phyloP scores from a whole-genome alignment of 2,329 filamentous ascomycete genomes.

The Aureobasidium sp. region DNA sequence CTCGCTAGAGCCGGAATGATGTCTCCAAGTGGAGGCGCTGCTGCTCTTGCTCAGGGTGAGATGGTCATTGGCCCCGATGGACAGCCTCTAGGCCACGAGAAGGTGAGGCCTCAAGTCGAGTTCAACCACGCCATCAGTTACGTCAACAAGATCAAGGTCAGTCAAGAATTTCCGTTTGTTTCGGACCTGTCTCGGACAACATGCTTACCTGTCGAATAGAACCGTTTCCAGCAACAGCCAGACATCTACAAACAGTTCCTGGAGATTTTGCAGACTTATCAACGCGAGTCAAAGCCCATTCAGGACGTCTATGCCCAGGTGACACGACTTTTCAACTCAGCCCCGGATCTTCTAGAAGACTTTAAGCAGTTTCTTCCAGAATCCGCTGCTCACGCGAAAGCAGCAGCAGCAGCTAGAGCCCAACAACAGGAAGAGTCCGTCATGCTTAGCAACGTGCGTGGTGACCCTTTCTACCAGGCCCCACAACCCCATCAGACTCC shows the following conservation, averaged over 20 bases:
- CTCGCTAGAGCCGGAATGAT: constrained; percentile 43
- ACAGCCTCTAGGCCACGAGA: constrained; percentile 62
- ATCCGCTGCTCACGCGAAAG: constrained; percentile 64
- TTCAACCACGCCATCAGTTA: constrained; percentile 99
- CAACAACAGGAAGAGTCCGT: constrained; percentile 60
- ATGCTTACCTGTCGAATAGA: constrained; percentile 47
- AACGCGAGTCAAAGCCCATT: constrained; percentile 95
- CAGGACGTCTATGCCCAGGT: constrained; percentile 98
- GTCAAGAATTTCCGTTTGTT: constrained; percentile 22
- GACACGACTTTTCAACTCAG: constrained; percentile 84
- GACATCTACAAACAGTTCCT: constrained; percentile 99
- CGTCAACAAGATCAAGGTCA: constrained; percentile 98
- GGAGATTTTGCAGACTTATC: constrained; percentile 96
- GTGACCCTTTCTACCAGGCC: constrained; percentile 41
- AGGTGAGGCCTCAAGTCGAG: constrained; percentile 79
- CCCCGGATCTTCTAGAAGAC: constrained; percentile 90
- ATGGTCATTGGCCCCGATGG: constrained; percentile 49
- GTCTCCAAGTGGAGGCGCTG: constrained; percentile 33
- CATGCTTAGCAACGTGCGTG: constrained; percentile 58
- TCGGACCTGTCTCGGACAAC: not conserved
- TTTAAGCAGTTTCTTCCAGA: constrained; percentile 98
- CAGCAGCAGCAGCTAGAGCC: constrained; percentile 50
- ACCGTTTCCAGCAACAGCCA: constrained; percentile 90
- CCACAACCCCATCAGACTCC: constrained; percentile 44
- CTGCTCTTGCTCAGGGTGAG: constrained; percentile 48